Evolutionary conservation across 2,329 filamentous ascomycete genomes (phyloP).

Genomic region (Paecilomyces fulvus): DNA sequence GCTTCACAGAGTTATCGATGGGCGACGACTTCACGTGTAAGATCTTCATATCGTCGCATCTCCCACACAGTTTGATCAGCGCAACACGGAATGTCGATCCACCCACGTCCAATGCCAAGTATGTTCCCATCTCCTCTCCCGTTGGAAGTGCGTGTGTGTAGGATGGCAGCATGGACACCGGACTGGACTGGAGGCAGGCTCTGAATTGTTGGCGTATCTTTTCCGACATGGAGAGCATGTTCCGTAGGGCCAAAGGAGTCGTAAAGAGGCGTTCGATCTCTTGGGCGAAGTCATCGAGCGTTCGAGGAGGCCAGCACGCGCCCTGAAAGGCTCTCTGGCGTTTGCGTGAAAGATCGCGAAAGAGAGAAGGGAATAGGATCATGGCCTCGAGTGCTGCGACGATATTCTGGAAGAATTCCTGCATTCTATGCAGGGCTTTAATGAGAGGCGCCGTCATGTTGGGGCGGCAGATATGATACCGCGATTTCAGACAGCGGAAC

Average conservation of each 20-base stretch:
- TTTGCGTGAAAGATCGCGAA: slow-evolving; percentile 23
- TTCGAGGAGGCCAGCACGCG: slow-evolving; percentile 26
- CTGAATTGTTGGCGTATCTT: slow-evolving; percentile 44
- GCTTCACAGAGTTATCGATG: slow-evolving; percentile 50
- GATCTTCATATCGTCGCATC: slow-evolving; percentile 44
- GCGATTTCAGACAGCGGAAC: slow-evolving; percentile 1
- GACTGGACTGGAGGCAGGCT: slow-evolving; percentile 46
- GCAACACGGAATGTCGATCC: slow-evolving; percentile 59
- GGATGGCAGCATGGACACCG: slow-evolving; percentile 57
- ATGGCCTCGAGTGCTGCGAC: slow-evolving; percentile 32
- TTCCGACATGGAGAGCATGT: slow-evolving; percentile 37
- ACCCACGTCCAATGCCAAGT: slow-evolving; percentile 55
- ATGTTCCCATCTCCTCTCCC: slow-evolving; percentile 52
- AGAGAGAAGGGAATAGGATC: slow-evolving; percentile 32
- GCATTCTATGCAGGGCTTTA: slow-evolving; percentile 33
- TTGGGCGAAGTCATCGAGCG: slow-evolving; percentile 30
- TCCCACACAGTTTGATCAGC: slow-evolving; percentile 48
- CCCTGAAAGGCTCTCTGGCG: slow-evolving; percentile 25
- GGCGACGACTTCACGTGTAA: slow-evolving; percentile 45
- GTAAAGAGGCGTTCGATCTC: slow-evolving; percentile 32
- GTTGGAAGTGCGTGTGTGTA: slow-evolving; percentile 55
- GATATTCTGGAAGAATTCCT: slow-evolving; percentile 33
- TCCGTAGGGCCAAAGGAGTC: slow-evolving; percentile 23
- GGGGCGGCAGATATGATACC: slow-evolving; percentile 1
- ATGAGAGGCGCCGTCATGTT: slow-evolving; percentile 28